Conservation (phyloP, 257 asterid species). For the Solanum commersonii region DNA sequence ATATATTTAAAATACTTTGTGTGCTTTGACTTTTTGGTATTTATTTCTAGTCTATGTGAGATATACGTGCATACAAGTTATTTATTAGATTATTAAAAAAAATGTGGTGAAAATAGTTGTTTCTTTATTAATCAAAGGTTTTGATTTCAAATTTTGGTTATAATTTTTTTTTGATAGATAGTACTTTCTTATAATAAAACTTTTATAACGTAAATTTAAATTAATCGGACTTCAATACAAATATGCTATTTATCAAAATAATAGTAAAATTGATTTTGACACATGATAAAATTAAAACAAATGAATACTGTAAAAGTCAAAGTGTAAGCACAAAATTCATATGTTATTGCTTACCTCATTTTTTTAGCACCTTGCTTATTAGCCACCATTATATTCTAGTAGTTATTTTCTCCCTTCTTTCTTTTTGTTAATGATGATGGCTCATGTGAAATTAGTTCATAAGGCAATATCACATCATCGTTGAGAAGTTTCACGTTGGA, state of each 20-base stretch:
- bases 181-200: no score
- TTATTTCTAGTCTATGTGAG: background rate
- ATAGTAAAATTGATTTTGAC: background rate
- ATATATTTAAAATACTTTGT: background rate
- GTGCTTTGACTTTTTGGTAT: background rate
- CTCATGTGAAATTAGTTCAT: no score
- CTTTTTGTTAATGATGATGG: background rate
- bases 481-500: no score
- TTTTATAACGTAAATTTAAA: no score
- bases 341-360: background rate
- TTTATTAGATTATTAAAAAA: background rate
- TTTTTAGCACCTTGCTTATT: background rate
- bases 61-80: background rate
- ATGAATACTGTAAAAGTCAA: background rate
- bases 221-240: no score
- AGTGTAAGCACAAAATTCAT: background rate
- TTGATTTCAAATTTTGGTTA: no score
- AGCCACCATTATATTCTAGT: background rate
- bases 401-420: background rate
- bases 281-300: background rate
- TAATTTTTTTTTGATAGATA: no score
- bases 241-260: no score
- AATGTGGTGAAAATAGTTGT: no score
- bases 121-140: fast-evolving
- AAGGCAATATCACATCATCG: no score